Base-by-base conservation (phyloP, 225 moss, liverwort and hornwort species). In the Pleurozium schreberi region DNA sequence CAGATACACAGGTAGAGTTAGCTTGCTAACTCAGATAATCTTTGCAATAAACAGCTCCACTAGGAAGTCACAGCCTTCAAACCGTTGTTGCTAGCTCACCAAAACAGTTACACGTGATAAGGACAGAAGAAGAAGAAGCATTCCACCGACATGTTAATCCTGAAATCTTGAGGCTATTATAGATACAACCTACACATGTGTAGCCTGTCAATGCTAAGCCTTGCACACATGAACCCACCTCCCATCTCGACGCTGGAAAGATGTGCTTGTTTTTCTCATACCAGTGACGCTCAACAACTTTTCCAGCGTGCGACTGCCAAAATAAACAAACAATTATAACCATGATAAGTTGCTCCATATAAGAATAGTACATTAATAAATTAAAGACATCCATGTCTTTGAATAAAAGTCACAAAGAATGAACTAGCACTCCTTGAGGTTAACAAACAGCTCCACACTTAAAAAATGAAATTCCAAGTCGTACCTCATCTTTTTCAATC, bases 211-310 rank as follows among this genome's bases (percentile, higher is more conserved):
- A 62, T 55, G 73, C 30, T 55, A 86, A 81, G 45, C n/a, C 45
- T 42, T 80, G 59, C 85, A 57, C 55, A n/a, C 34, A 80, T 36
- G 36, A 63, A 87, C 86, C 79, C 79, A 91, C 92, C 89, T 91
- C 89, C 90, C 91, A 89, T 91, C 89, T 85, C 63, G 85, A 92
- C 59, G 92, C 91, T 64, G 89, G 91, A 82, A 92, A 90, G n/a
- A 92, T 92, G 63, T 92, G 90, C 85, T 92, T 92, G 82, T 97
- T 97, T 84, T 97, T 97, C 94, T 97, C 97, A 71, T 99, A 99
- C 97, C 96, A 97, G 88, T 97, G 98, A 23, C 96, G 95, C 92
- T 99, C 97, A 77, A 99, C 97, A 21, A 99, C 97, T 89, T 99
- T 97, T 55, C 98, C 98, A 70, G 96, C 96, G 49, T 99, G 98